Percentiles rank a stretch among this genome's conserved stretches.
These are phyloP conservation scores for Kodamaea suecica DNA, from an alignment of 1,139 yeast genomes.

Conservation along the genomic window DNA sequence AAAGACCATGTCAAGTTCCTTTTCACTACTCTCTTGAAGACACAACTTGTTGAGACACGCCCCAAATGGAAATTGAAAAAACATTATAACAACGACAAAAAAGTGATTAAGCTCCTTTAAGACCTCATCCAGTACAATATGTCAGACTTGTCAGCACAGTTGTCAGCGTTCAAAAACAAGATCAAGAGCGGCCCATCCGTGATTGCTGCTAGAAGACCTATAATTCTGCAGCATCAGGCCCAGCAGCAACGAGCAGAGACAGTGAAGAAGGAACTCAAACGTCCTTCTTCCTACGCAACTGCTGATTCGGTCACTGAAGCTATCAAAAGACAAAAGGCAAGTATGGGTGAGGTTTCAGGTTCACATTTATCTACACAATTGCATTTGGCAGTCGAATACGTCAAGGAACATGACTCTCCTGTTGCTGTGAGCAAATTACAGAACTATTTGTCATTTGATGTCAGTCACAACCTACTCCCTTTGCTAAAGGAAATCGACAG, in stretches of 20 bases:
- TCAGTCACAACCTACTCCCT: conserved; percentile 55
- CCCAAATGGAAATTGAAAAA: conserved; percentile 1
- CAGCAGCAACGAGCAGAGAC: conserved; percentile 8
- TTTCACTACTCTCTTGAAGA: too few species aligned
- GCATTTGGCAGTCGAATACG: conserved; percentile 84
- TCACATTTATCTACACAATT: conserved; percentile 78
- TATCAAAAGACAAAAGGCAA: conserved; percentile 35
- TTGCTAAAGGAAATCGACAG: conserved; percentile 73
- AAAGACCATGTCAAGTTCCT: too few species aligned
- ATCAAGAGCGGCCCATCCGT: conserved; percentile 49
- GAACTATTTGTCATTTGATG: conserved; percentile 51
- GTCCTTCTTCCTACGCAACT: conserved; percentile 7
- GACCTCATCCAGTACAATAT: conserved; percentile 15
- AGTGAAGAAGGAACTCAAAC: conserved; percentile 6
- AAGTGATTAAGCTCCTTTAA: not conserved
- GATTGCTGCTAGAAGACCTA: conserved; percentile 29
- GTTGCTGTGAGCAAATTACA: conserved; percentile 61
- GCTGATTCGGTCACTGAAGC: conserved; percentile 34
- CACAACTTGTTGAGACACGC: too few species aligned
- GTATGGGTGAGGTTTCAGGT: conserved; percentile 34
- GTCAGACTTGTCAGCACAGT: conserved; percentile 47
- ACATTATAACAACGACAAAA: too few species aligned
- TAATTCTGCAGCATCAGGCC: conserved; percentile 4
- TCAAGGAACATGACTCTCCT: conserved; percentile 66
- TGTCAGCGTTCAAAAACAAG: conserved; percentile 48